phyloP scores from a whole-genome alignment of 306 rosid genomes.

The Casuarina cunninghamiana region DNA sequence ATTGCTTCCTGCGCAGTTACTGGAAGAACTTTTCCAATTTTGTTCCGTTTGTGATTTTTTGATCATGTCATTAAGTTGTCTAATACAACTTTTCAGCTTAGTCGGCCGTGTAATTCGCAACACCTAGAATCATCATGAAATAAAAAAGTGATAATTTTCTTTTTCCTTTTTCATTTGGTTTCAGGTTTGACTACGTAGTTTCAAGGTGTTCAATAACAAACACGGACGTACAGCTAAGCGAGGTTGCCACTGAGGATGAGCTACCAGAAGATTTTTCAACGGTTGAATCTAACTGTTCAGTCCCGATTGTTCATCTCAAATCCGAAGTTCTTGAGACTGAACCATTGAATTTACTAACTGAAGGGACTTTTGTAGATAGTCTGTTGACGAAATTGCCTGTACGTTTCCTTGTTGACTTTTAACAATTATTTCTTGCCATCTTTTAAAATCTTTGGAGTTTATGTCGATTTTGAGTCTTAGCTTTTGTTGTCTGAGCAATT shows the following conservation, averaged over 20 bases:
- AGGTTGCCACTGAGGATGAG: slow-evolving; percentile 45
- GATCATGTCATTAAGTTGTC: not conserved
- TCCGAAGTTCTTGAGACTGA: slow-evolving; percentile 70
- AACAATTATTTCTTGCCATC: not conserved
- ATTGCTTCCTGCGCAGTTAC: not conserved
- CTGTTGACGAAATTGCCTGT: slow-evolving; percentile 84
- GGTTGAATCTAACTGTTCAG: slow-evolving; percentile 54
- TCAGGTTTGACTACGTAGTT: slow-evolving; percentile 54
- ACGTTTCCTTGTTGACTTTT: slow-evolving; percentile 27
- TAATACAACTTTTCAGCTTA: not conserved
- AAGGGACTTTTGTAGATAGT: slow-evolving; percentile 66
- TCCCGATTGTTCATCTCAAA: slow-evolving; percentile 54
- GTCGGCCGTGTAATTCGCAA: not conserved
- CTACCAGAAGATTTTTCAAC: slow-evolving; percentile 43
- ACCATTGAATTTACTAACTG: slow-evolving; percentile 54
- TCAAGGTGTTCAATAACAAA: slow-evolving; percentile 72
- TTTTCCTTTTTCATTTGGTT: slow-evolving; percentile 11
- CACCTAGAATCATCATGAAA: not conserved
- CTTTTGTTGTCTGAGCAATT: slow-evolving; percentile 28
- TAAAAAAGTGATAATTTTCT: not conserved
- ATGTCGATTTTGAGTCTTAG: slow-evolving; percentile 12
- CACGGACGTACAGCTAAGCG: slow-evolving; percentile 54
- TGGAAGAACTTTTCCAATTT: not conserved
- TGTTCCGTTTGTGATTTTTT: not conserved
- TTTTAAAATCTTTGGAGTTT: not conserved